Conservation (phyloP, 441 rosid species). For the Codiaeum variegatum region DNA sequence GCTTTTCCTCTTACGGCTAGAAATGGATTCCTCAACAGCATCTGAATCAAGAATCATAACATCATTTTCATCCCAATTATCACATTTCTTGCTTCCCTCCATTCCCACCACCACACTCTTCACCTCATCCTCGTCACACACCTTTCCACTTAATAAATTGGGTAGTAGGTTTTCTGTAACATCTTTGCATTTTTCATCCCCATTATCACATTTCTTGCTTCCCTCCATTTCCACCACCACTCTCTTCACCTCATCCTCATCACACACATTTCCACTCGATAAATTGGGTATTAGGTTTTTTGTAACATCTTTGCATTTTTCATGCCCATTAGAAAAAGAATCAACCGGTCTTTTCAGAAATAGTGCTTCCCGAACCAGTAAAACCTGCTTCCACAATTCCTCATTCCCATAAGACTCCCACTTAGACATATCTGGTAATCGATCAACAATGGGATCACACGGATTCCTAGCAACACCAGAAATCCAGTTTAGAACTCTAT, state of each 20-base stretch:
- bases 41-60: slow-evolving; percentile 16
- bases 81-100: slow-evolving; percentile 24
- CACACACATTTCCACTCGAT: slow-evolving; percentile 16
- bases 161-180: slow-evolving; percentile 21
- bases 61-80: slow-evolving; percentile 21
- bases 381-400: slow-evolving; percentile 68
- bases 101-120: slow-evolving; percentile 26
- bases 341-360: slow-evolving; percentile 35
- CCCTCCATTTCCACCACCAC: slow-evolving; percentile 26
- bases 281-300: slow-evolving; percentile 19
- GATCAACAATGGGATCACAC: slow-evolving; percentile 37
- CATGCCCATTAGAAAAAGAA: slow-evolving; percentile 24
- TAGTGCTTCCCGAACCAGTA: slow-evolving; percentile 51
- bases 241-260: slow-evolving; percentile 30
- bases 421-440: slow-evolving; percentile 55
- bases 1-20: slow-evolving; percentile 46
- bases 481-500: slow-evolving; percentile 55
- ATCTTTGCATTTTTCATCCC: slow-evolving; percentile 22
- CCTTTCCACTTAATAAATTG: slow-evolving; percentile 18
- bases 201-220: slow-evolving; percentile 21
- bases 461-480: slow-evolving; percentile 61
- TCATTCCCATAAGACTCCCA: slow-evolving; percentile 62
- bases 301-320: slow-evolving; percentile 23
- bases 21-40: slow-evolving; percentile 16
- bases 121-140: slow-evolving; percentile 25